Evolutionary conservation across 192 early-diverging fungal species (phyloP).

Genomic region (Podila epigama): DNA sequence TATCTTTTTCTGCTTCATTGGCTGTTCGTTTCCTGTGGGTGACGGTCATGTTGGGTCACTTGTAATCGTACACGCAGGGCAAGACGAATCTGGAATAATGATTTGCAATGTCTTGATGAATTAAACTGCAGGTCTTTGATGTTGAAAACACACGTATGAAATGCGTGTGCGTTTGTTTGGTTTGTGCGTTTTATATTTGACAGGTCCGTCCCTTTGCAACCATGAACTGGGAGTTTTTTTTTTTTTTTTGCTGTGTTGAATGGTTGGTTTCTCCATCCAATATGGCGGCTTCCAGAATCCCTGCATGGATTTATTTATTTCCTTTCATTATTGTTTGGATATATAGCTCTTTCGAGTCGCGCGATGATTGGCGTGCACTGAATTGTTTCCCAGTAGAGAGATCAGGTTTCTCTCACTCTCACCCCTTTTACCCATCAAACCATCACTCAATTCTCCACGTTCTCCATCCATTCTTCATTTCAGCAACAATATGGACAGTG

Average conservation of each 20-base stretch:
- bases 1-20: constrained; percentile 49
- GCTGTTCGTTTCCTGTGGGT: constrained; percentile 47
- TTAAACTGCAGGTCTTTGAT: no score
- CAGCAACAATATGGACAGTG: constrained; percentile 59
- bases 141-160: no score
- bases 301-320: neutral
- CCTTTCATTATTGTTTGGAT: neutral
- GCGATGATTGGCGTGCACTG: neutral
- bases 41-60: constrained; percentile 37
- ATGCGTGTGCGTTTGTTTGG: no score
- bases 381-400: neutral
- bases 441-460: neutral
- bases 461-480: neutral
- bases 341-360: neutral
- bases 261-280: no score
- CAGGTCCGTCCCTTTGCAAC: no score
- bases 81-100: no score
- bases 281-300: neutral
- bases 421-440: neutral
- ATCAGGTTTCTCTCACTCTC: neutral
- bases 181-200: no score
- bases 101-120: no score
- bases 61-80: no score
- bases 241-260: no score
- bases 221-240: no score